Conservation (phyloP, 257 asterid species). For the Penstemon barbatus region DNA sequence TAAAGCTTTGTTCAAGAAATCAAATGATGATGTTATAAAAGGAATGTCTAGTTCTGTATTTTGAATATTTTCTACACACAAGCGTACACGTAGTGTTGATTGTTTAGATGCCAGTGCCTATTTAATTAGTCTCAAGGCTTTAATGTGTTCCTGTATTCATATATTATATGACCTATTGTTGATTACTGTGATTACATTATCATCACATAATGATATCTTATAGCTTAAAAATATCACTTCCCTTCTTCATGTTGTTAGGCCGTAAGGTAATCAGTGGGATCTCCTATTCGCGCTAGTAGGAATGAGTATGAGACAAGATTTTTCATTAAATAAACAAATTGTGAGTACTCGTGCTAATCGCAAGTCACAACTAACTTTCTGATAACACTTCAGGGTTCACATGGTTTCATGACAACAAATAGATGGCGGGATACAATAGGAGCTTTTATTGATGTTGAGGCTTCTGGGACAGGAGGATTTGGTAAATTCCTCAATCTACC, state of each 20-base stretch:
- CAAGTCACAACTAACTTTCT: constrained; percentile 21
- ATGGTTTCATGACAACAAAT: constrained; percentile 94
- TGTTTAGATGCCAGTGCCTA: too few relatives aligned
- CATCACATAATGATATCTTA: not conserved
- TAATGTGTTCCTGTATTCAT: too few relatives aligned
- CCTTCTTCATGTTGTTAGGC: constrained; percentile 12
- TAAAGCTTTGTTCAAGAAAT: constrained; percentile 15
- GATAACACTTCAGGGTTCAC: constrained; percentile 75
- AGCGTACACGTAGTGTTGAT: not conserved
- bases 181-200: too few relatives aligned
- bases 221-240: not conserved
- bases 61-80: not conserved
- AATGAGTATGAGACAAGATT: constrained; percentile 1
- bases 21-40: constrained; percentile 13
- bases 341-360: constrained; percentile 17
- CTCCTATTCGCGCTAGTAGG: constrained; percentile 8
- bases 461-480: constrained; percentile 95
- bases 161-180: too few relatives aligned
- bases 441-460: constrained; percentile 86
- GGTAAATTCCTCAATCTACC: constrained; percentile 50
- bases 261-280: constrained; percentile 10
- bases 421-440: constrained; percentile 92
- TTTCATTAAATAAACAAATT: constrained; percentile 15
- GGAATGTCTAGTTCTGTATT: not conserved
- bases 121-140: too few relatives aligned